Evolutionary conservation across 2,329 filamentous ascomycete genomes (phyloP), one percentile per base, ranked within the genome.

Genomic region (Stemphylium beticola): DNA sequence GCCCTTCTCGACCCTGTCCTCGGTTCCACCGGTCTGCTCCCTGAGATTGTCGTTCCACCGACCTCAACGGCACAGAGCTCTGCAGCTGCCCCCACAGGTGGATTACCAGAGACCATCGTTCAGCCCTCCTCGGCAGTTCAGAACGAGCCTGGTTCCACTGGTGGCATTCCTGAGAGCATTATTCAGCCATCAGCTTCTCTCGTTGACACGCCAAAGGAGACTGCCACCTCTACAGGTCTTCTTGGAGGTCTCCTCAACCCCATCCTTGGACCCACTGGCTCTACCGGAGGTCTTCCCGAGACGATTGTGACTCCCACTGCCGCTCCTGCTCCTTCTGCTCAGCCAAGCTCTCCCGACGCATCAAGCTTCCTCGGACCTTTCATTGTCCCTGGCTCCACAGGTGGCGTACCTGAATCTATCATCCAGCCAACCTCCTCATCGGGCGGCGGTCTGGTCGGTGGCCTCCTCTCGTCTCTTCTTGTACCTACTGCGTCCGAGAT

Each of bases 351-450:
- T 29, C 18, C 53, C 24, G 53, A 50, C 18, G 43, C 60, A 12
- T 66, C 65, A 14, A 62, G 61, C 55, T 61, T 68, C 42, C 61
- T 60, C 0, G 64, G 65, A 6, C 61, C 65, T 4, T 67, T 68
- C 53, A 68, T 65, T 20, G 53, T 66, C 17, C 62, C 65, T 15
- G 67, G 65, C 32, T 61, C 62, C 4, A 66, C 65, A 32, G 65
- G 60, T 12, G 50, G 54, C n/a, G 4, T 60, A 17, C 59, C 62
- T 4, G 38, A 53, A 9, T 39, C 60, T 11, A 37, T 59, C 26
- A 22, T 60, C 10, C 32, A 53, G 42, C 64, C 65, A 14, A 60
- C 64, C 5, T 45, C 53, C 12, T 57, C 59, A 24, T 47, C 57
- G 6, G 20, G 14, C 5, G 38, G 41, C 5, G 47, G 42, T 24